Evolutionary conservation across 768 basidiomycete species (phyloP).

Genomic region (Tricholoma matsutake): DNA sequence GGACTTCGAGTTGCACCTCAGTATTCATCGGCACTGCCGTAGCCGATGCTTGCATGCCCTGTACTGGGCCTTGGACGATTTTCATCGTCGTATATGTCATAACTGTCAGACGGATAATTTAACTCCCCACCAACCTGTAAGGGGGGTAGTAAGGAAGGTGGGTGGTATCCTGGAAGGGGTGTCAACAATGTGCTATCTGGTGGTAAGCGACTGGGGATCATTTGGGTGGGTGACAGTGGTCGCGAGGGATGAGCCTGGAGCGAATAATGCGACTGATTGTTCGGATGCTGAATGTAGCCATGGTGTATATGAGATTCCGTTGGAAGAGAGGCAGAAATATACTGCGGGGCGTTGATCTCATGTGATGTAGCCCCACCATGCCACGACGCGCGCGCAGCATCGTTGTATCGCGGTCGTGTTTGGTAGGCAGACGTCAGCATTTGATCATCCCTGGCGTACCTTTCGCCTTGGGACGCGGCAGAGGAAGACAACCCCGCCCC

Average conservation of each 20-base stretch:
- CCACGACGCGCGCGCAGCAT: slow-evolving; percentile 33
- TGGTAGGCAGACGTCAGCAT: slow-evolving; percentile 15
- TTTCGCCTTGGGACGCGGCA: slow-evolving; percentile 24
- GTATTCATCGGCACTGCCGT: slow-evolving; percentile 31
- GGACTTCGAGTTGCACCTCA: slow-evolving; percentile 2
- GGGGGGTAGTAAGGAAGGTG: slow-evolving; percentile 35
- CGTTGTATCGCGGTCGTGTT: slow-evolving; percentile 29
- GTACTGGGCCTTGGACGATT: slow-evolving; percentile 38
- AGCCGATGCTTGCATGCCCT: slow-evolving; percentile 35
- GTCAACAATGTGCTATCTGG: slow-evolving; percentile 68
- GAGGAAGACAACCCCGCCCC: slow-evolving; percentile 27
- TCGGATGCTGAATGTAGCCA: slow-evolving; percentile 29
- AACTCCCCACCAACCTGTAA: slow-evolving; percentile 24
- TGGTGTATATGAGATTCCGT: slow-evolving; percentile 21
- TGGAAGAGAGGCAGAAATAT: slow-evolving; percentile 27
- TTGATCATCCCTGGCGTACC: slow-evolving; percentile 32
- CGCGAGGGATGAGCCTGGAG: slow-evolving; percentile 18
- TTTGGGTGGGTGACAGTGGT: slow-evolving; percentile 18
- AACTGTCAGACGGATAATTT: slow-evolving; percentile 26
- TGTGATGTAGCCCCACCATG: slow-evolving; percentile 26
- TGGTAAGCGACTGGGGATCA: slow-evolving; percentile 43
- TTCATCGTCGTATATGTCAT: slow-evolving; percentile 40
- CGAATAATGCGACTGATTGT: slow-evolving; percentile 12
- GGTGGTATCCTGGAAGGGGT: slow-evolving; percentile 60
- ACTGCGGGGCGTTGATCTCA: slow-evolving; percentile 19